Evolutionary conservation across 306 rosid species (phyloP), one percentile per base, ranked within the genome.

Genomic region (Clitoria ternatea): DNA sequence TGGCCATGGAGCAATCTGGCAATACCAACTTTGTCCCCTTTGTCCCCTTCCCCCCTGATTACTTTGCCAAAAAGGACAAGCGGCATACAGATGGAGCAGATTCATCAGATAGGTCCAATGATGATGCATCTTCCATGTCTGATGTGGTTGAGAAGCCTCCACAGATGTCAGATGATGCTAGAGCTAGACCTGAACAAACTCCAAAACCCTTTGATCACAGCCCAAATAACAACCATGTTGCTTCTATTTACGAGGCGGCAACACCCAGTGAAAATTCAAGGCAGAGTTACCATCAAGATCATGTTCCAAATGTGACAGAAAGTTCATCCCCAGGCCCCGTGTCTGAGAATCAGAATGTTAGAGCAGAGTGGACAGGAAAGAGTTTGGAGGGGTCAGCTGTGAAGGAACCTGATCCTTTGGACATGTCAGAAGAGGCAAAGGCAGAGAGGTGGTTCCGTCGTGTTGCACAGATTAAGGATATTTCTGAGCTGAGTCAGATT

Each of bases 401-500:
- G 71, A 94, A 77, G 83, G 97, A 91, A 69, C 87, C 91, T 0
- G 95, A 94, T 86, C 96, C 97, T 69, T 65, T 91, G 69, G 99
- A 94, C 79, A 87, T 94, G 97, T 94, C 99, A 8, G 99, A 94
- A 84, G 99, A 91, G 80, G 99, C 99, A 27, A 94, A 94, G 80
- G 99, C 97, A 0, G 92, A 89, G 86, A 83, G 99, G 79, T 91
- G 99, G 99, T 94, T 94, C 79, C 87, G 96, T 9, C 92, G 97
- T 0, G 97, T 89, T 42, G 96, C 99, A 2, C 99, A 91, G 76
- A 94, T 94, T 26, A 91, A 91, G 81, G 99, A 94, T 81, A 89
- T 94, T 56, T 91, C 99, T 4, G 99, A 94, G 83, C 84, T 94
- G 72, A 91, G 99, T 72, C 91, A 94, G 84, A 91, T 94, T 77